phyloP scores from a whole-genome alignment of 2,329 filamentous ascomycete genomes.

The Clonostachys byssicola region DNA sequence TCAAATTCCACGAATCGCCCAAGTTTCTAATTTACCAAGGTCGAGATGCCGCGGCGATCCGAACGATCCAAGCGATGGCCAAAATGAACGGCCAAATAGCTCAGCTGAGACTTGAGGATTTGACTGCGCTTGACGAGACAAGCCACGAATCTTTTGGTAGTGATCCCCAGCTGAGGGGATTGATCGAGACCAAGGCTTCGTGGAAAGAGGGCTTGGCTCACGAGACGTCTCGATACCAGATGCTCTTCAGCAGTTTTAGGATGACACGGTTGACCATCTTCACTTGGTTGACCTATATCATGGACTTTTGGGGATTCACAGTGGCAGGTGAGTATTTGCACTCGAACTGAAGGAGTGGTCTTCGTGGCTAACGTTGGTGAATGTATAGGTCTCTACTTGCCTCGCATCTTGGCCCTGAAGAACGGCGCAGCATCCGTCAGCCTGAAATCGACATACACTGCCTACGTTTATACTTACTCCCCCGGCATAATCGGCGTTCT shows the following conservation, averaged over 20 bases:
- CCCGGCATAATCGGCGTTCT: slow-evolving; percentile 47
- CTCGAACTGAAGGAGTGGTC: neutral
- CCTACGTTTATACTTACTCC: slow-evolving; percentile 49
- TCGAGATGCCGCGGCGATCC: slow-evolving; percentile 38
- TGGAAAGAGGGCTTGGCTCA: slow-evolving; percentile 5
- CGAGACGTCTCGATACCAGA: slow-evolving; percentile 18
- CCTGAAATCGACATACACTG: slow-evolving; percentile 41
- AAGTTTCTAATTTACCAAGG: slow-evolving; percentile 39
- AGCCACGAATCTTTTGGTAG: slow-evolving; percentile 9
- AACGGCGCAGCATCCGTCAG: slow-evolving; percentile 37
- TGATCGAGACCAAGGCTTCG: slow-evolving; percentile 4
- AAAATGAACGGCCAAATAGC: slow-evolving; percentile 26
- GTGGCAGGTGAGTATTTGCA: slow-evolving; percentile 19
- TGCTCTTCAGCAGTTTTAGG: slow-evolving; percentile 21
- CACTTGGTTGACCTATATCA: slow-evolving; percentile 29
- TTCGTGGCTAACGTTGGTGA: slow-evolving; percentile 4
- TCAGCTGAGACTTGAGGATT: slow-evolving; percentile 27
- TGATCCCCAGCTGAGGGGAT: slow-evolving; percentile 1
- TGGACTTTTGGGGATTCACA: slow-evolving; percentile 31
- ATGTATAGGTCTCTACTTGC: slow-evolving; percentile 36
- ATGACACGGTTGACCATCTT: slow-evolving; percentile 28
- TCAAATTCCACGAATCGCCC: slow-evolving; percentile 41
- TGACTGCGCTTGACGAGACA: slow-evolving; percentile 14
- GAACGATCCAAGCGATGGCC: slow-evolving; percentile 41
- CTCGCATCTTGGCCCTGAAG: slow-evolving; percentile 45